Base-by-base conservation (phyloP, 805 yeast species). In the Candida vartiovaarae region DNA sequence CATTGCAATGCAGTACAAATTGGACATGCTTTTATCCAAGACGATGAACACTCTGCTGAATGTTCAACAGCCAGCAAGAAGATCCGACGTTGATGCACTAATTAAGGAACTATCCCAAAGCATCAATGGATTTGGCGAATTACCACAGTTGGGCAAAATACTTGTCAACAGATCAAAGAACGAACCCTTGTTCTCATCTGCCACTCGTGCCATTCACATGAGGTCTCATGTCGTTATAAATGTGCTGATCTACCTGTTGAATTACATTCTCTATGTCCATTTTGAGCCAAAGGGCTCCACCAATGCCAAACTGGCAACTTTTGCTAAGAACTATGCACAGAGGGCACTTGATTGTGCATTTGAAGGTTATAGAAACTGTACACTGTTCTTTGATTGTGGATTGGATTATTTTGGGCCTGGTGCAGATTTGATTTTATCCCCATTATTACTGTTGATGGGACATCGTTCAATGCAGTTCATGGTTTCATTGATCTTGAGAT, bases 391-490 rank as follows among this genome's bases (percentile, higher is more conserved):
- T 51, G 67, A 63, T 35, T 67, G 67, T 48, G 61, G 60, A 0
- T 33, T 55, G 35, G 62, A 59, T 8, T 57, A 55, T 42, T 59
- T 59, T 46, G 62, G 61, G 2, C 64, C 69, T 26, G 70, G 71
- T 26, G 65, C 73, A 5, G 79, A 76, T 48, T 63, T 76, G 44
- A 57, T 75, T 6, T 48, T 74, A 10, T 65, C 74, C 25, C 82
- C 81, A 9, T 67, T 66, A 48, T 63, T 77, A 54, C 55, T 77
- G 54, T 69, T 75, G 40, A 63, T 74, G 33, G 78, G 79, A 45
- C 80, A 76, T 50, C 64, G 82, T 49, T 72, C 81, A 5, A 67
- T 74, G 53, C 80, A 76, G 50, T 76, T 77, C 51, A 64, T 77
- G 60, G 76, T 77, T n/a, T 75, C 80, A 36, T 56, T 77, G 51